These are phyloP conservation scores for Candida methanosorbosa DNA, from an alignment of 805 yeast species.

Conservation along the genomic window DNA sequence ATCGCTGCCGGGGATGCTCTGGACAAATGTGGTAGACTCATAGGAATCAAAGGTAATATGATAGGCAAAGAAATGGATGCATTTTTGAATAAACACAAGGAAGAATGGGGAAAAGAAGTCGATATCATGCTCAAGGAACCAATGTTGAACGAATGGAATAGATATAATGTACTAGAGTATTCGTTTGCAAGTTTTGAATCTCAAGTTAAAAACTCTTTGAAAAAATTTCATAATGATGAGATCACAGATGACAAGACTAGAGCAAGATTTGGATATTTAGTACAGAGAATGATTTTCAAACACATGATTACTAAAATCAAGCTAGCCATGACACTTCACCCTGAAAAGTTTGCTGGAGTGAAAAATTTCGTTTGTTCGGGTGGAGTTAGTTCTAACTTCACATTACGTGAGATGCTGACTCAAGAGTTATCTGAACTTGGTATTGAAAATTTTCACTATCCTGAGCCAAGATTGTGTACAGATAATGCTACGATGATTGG, in stretches of 20 bases:
- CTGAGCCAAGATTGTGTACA: conserved; percentile 68
- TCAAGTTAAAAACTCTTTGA: conserved; percentile 17
- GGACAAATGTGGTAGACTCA: conserved; percentile 83
- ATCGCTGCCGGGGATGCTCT: conserved; percentile 91
- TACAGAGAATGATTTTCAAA: conserved; percentile 59
- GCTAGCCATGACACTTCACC: conserved; percentile 34
- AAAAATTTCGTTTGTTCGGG: conserved; percentile 76
- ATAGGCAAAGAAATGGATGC: conserved; percentile 76
- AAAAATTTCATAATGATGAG: conserved; percentile 13
- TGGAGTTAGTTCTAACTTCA: conserved; percentile 80
- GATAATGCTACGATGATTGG: conserved; percentile 98
- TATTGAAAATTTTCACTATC: conserved; percentile 45
- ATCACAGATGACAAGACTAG: conserved; percentile 16
- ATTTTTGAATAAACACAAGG: conserved; percentile 31
- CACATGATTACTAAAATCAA: conserved; percentile 64
- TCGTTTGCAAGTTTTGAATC: conserved; percentile 67
- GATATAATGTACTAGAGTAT: conserved; percentile 41
- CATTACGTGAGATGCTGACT: conserved; percentile 41
- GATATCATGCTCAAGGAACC: conserved; percentile 35
- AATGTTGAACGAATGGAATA: conserved; percentile 36
- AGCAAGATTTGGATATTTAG: conserved; percentile 43
- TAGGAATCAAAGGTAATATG: conserved; percentile 78
- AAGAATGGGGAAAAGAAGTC: conserved; percentile 21
- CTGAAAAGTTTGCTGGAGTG: conserved; percentile 32
- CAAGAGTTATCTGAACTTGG: conserved; percentile 24